Percentiles rank a stretch among this genome's conserved stretches.
Conservation (phyloP, 1,139 yeast species). For the Pichia sp. region DNA sequence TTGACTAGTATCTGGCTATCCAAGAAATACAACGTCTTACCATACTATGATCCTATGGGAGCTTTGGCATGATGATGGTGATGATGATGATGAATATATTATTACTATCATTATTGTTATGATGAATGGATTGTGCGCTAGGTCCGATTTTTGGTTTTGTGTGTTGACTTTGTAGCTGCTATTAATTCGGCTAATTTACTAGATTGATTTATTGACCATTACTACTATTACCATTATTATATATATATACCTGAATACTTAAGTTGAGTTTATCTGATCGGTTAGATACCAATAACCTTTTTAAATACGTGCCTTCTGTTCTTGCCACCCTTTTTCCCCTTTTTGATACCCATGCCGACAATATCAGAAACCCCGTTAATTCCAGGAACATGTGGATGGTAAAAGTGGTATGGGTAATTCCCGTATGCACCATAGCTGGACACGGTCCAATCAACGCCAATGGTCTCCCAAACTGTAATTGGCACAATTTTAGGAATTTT, state of each 20-base stretch:
- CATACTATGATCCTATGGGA: slow-evolving; percentile 67
- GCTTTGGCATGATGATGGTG: slow-evolving; percentile 42
- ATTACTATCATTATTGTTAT: not conserved
- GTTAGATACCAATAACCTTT: slow-evolving; percentile 16
- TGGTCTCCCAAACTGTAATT: slow-evolving; percentile 52
- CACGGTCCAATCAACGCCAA: slow-evolving; percentile 14
- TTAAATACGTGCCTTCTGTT: slow-evolving; percentile 14
- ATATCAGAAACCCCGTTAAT: not conserved
- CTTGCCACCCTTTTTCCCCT: slow-evolving; percentile 3
- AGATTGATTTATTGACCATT: not conserved
- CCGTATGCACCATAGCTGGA: not conserved
- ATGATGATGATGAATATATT: no score
- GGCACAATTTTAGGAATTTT: slow-evolving; percentile 69
- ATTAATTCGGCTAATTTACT: not conserved
- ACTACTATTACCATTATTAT: not conserved
- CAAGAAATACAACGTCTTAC: slow-evolving; percentile 50
- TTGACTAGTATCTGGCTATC: slow-evolving; percentile 46
- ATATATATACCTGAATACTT: not conserved
- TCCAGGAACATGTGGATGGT: slow-evolving; percentile 5
- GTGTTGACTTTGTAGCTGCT: slow-evolving; percentile 1
- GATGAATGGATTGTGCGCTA: not conserved
- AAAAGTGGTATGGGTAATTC: not conserved
- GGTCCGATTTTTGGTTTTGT: not conserved
- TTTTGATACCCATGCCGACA: slow-evolving; percentile 11
- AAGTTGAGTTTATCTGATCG: not conserved